Conservation (phyloP, 2,329 filamentous ascomycete genomes). For the Achaetomium macrosporum region DNA sequence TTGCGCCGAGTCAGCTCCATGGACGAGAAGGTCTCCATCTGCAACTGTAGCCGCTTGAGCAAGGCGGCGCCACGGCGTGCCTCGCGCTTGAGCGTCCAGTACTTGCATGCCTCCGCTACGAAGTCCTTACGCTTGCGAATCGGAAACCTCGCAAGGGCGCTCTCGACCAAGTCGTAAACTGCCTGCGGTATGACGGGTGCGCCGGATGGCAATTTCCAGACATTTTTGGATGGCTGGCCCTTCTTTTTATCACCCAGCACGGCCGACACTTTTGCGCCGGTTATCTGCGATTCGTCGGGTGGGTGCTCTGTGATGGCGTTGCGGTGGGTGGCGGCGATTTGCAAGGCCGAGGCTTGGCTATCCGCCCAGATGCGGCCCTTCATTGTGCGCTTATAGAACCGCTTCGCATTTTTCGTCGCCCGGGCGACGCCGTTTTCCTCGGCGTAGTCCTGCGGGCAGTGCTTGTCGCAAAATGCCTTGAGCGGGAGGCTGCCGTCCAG, state of each 20-base stretch:
- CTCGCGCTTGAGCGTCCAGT: slow-evolving; percentile 96
- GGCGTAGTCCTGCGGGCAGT: slow-evolving; percentile 84
- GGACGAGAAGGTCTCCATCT: slow-evolving; percentile 93
- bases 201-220: slow-evolving; percentile 91
- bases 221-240: slow-evolving; percentile 59
- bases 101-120: slow-evolving; percentile 86
- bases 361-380: slow-evolving; percentile 86
- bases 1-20: slow-evolving; percentile 96
- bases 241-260: slow-evolving; percentile 71
- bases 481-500: slow-evolving; percentile 74
- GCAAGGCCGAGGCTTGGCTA: slow-evolving; percentile 75
- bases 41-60: slow-evolving; percentile 85
- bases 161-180: slow-evolving; percentile 80
- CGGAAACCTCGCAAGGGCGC: slow-evolving; percentile 73
- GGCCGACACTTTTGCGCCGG: slow-evolving; percentile 73
- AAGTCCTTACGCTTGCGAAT: slow-evolving; percentile 84
- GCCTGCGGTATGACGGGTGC: slow-evolving; percentile 89
- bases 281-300: slow-evolving; percentile 75
- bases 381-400: slow-evolving; percentile 87
- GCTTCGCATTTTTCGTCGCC: slow-evolving; percentile 76
- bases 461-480: slow-evolving; percentile 94
- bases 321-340: slow-evolving; percentile 67
- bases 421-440: slow-evolving; percentile 77
- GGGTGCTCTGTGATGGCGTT: slow-evolving; percentile 61
- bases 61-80: slow-evolving; percentile 85